phyloP scores from a whole-genome alignment of 2,329 filamentous ascomycete species.

The Diplocarpon rosae region DNA sequence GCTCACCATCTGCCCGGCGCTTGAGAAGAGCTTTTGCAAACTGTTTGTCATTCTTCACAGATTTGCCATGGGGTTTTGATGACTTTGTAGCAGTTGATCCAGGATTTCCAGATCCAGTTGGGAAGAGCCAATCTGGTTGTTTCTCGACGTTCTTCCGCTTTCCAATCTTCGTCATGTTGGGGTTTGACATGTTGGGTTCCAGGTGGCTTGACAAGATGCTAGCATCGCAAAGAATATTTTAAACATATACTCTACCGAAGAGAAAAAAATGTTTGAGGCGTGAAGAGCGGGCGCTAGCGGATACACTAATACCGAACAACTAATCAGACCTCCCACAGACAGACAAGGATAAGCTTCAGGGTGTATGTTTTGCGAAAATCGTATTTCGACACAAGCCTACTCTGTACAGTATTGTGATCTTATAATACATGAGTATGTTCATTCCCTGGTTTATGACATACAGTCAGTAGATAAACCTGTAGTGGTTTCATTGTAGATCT shows the following conservation, averaged over 20 bases:
- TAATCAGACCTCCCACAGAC: no score
- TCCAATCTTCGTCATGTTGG: conserved; percentile 26
- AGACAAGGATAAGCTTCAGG: no score
- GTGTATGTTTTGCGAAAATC: no score
- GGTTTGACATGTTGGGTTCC: conserved; percentile 21
- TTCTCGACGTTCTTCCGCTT: conserved; percentile 20
- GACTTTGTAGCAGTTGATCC: conserved; percentile 1
- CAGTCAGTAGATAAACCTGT: no score
- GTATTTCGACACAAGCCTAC: no score
- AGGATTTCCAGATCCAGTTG: conserved; percentile 12
- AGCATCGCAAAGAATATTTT: not conserved
- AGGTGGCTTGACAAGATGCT: no score
- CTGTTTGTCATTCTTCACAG: conserved; percentile 23
- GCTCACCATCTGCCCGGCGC: conserved; percentile 16
- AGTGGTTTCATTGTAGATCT: no score
- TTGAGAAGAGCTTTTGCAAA: conserved; percentile 23
- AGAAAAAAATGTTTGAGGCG: conserved; percentile 8
- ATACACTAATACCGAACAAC: no score
- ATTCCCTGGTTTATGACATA: no score
- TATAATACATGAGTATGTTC: no score
- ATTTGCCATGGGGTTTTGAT: conserved; percentile 4
- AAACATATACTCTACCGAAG: not conserved
- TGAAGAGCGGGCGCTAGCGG: not conserved
- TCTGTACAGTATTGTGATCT: no score
- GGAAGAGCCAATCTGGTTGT: conserved; percentile 27